Base-by-base conservation (phyloP, 1,284 basidiomycete species). In the Sphagnurus paluster region DNA sequence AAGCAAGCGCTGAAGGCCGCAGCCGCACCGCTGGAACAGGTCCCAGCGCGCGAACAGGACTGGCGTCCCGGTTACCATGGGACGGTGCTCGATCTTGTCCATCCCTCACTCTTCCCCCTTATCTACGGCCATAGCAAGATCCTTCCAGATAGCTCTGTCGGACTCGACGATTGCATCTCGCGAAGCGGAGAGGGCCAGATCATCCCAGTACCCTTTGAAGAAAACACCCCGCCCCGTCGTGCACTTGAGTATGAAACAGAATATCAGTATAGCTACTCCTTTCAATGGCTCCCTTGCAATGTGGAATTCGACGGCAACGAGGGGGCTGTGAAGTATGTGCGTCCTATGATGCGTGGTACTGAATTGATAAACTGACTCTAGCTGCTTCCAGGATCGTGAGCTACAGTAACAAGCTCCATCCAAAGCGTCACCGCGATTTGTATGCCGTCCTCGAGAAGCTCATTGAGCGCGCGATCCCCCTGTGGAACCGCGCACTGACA, bases 31-130 rank as follows among this genome's bases (percentile, higher is more conserved):
- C 62, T 74, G 8, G 71, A 74, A 42, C 45, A 67, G 23, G 64
- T 72, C 2, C 68, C 70, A 0, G 58, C 59, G 41, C 44, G 59
- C 4, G 37, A 66, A 38, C 65, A 68, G 42, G 73, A 76, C 56
- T 76, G 72, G 72, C 74, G 72, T 47, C 74, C 74, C 2, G 62
- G 66, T 3, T 72, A 71, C 4, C 60, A 71, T 42, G 54, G 60
- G 2, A 65, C 63, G 40, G 72, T 76, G 5, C 67, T 75, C 8
- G 71, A 75, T 45, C 65, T 75, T 23, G 66, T 74, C 3, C 71
- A 75, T 46, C 72, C 73, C 1, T 70, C 69, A 2, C 60, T 76
- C 13, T 74, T 66, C 47, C 66, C 67, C 3, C 45, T 74, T 14
- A 62, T 70, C 1, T 71, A 73, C 47, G 68, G 62, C 1, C 20